phyloP scores from a whole-genome alignment of 2,329 filamentous ascomycete species.

The Tricladium varicosporioides region DNA sequence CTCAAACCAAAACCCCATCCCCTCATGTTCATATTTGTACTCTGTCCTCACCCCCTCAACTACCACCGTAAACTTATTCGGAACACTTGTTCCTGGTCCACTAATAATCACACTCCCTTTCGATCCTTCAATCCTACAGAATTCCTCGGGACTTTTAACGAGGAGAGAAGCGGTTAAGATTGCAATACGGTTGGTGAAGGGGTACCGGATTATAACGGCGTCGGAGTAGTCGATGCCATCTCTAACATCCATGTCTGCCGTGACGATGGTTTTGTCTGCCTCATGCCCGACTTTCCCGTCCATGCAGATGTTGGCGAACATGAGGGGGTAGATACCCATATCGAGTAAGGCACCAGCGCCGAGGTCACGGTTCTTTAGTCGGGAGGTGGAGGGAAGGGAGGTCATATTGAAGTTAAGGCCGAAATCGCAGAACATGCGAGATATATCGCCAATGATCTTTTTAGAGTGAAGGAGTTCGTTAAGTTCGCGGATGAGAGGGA shows the following conservation, averaged over 20 bases:
- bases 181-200: constrained; percentile 33
- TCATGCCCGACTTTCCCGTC: constrained; percentile 37
- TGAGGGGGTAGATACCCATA: constrained; percentile 65
- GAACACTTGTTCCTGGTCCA: constrained; percentile 45
- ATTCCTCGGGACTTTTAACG: background rate
- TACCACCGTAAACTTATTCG: constrained; percentile 16
- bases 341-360: constrained; percentile 64
- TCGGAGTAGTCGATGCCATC: constrained; percentile 61
- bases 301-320: constrained; percentile 65
- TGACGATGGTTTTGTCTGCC: constrained; percentile 34
- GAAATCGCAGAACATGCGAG: constrained; percentile 34
- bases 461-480: constrained; percentile 35
- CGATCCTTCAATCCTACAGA: constrained; percentile 4
- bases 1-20: constrained; percentile 65
- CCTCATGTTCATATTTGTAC: constrained; percentile 40
- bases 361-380: constrained; percentile 64
- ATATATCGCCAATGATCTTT: constrained; percentile 44
- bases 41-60: constrained; percentile 31
- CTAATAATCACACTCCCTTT: constrained; percentile 62
- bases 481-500: constrained; percentile 48
- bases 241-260: constrained; percentile 49
- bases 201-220: constrained; percentile 59
- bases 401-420: constrained; percentile 3
- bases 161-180: background rate
- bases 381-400: constrained; percentile 36